Evolutionary conservation across 116 monocot genomes (phyloP).

Genomic region (Cymodocea nodosa): DNA sequence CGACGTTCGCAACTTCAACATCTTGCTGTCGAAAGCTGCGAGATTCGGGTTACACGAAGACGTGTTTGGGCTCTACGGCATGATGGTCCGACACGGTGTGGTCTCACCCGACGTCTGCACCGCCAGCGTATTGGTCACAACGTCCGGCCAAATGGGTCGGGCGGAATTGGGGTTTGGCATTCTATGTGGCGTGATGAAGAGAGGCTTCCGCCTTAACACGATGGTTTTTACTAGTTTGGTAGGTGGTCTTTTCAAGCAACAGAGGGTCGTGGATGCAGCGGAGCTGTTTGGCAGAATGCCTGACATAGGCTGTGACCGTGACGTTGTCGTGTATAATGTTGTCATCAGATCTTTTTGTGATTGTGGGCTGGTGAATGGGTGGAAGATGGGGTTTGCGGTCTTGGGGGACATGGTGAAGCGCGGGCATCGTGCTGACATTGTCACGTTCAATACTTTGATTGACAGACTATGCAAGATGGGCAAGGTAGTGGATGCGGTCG

Average conservation of each 20-base stretch:
- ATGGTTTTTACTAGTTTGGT: not conserved
- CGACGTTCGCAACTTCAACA: conserved; percentile 6
- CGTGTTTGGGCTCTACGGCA: conserved; percentile 2
- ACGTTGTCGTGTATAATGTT: conserved; percentile 6
- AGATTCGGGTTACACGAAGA: not conserved
- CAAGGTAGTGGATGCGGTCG: not conserved
- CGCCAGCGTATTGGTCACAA: conserved; percentile 14
- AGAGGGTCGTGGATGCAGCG: conserved; percentile 8
- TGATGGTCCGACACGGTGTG: not conserved
- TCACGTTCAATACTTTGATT: conserved; percentile 8
- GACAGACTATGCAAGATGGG: conserved; percentile 5
- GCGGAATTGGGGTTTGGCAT: conserved; percentile 17
- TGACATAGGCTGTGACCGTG: conserved; percentile 11
- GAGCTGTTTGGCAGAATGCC: conserved; percentile 21
- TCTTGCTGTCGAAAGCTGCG: conserved; percentile 4
- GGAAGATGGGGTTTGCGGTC: conserved; percentile 1
- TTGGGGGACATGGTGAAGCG: conserved; percentile 7
- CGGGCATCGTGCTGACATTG: conserved; percentile 1
- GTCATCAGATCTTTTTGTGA: conserved; percentile 5
- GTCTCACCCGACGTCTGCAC: conserved; percentile 6
- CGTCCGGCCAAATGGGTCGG: conserved; percentile 3
- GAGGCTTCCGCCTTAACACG: not conserved
- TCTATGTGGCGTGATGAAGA: conserved; percentile 18
- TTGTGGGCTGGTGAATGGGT: not conserved
- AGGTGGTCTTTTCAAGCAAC: conserved; percentile 6